Conservation (phyloP, 495 filamentous ascomycete genomes). For the Penicillium lividum region DNA sequence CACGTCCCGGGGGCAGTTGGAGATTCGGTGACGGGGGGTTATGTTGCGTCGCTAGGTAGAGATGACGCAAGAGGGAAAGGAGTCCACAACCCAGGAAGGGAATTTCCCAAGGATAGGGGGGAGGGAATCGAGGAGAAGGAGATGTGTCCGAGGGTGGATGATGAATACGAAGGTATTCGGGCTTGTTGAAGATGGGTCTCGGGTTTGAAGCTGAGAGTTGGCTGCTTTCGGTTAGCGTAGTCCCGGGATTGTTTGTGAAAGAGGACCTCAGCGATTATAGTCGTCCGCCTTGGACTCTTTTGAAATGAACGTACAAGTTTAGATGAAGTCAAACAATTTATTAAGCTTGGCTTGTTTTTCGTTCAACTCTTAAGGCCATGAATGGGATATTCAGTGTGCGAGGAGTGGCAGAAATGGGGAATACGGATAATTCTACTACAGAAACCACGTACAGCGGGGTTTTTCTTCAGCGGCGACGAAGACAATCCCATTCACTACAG, state of each 20-base stretch:
- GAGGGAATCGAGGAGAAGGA: slow-evolving; percentile 19
- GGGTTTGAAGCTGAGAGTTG: slow-evolving; percentile 42
- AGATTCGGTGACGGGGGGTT: slow-evolving; percentile 12
- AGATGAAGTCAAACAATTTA: neutral
- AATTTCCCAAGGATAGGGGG: slow-evolving; percentile 23
- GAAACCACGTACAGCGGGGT: neutral
- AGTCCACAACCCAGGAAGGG: slow-evolving; percentile 29
- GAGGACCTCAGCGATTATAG: neutral
- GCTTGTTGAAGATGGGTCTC: slow-evolving; percentile 29
- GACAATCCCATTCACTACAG: neutral
- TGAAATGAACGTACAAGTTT: neutral
- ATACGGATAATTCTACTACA: neutral
- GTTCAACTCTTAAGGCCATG: neutral
- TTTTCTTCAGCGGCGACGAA: neutral
- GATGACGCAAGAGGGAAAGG: slow-evolving; percentile 20
- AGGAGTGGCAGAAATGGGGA: neutral
- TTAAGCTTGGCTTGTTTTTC: neutral
- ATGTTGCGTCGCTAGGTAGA: slow-evolving; percentile 22
- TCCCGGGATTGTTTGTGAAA: slow-evolving; percentile 17
- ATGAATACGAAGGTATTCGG: slow-evolving; percentile 21
- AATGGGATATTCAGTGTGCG: neutral
- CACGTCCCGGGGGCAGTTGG: slow-evolving; percentile 28
- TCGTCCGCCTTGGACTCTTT: neutral
- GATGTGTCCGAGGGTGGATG: slow-evolving; percentile 27
- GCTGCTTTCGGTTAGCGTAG: slow-evolving; percentile 49